phyloP scores from a whole-genome alignment of 441 rosid species.

The Sinapis alba region DNA sequence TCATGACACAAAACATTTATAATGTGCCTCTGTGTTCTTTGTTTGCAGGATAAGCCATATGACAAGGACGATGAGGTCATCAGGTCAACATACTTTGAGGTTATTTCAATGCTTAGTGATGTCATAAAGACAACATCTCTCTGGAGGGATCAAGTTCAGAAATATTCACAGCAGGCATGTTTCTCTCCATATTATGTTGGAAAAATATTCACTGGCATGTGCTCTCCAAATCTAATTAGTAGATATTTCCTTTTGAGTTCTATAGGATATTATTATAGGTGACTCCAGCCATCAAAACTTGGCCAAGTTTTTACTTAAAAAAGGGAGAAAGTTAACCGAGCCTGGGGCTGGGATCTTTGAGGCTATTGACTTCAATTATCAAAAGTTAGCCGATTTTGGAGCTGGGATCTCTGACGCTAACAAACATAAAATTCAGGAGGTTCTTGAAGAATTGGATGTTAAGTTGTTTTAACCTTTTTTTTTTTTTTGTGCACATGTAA shows the following conservation, averaged over 20 bases:
- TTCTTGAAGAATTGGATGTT: conserved; percentile 74
- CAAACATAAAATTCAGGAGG: not conserved
- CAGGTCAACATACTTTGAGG: conserved; percentile 88
- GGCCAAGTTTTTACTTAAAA: not conserved
- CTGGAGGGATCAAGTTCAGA: conserved; percentile 90
- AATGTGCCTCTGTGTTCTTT: not conserved
- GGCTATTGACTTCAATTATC: conserved; percentile 44
- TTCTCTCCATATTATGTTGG: conserved; percentile 9
- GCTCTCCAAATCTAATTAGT: no score
- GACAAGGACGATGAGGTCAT: conserved; percentile 88
- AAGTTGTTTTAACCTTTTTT: conserved; percentile 39
- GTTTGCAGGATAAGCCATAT: conserved; percentile 74
- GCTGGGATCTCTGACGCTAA: conserved; percentile 89
- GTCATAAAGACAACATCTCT: conserved; percentile 78
- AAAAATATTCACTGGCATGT: not conserved
- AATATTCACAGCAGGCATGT: conserved; percentile 82
- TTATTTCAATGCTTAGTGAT: conserved; percentile 82
- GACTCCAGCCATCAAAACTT: conserved; percentile 45
- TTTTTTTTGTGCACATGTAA: no score
- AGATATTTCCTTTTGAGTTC: conserved; percentile 5
- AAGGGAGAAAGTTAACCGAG: not conserved
- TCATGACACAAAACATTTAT: not conserved
- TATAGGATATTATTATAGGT: conserved; percentile 79
- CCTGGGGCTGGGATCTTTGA: not conserved
- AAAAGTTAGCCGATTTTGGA: conserved; percentile 87